Base-by-base conservation (phyloP, 2,329 filamentous ascomycete genomes). In the Clonostachys byssicola region DNA sequence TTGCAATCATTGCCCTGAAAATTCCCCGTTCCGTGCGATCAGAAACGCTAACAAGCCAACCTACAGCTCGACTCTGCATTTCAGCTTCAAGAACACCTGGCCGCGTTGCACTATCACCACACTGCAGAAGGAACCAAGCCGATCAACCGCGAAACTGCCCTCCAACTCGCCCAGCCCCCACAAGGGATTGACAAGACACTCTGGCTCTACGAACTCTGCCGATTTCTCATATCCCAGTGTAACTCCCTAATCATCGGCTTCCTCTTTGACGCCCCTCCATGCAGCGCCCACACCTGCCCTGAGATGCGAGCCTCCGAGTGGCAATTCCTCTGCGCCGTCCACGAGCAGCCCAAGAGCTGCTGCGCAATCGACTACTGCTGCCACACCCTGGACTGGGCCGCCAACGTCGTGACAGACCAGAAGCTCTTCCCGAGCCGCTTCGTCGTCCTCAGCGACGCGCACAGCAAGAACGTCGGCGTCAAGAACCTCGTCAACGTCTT, bases 281-380 rank as follows among this genome's bases (percentile, higher is more conserved):
- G 94, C 71, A 96, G 90, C 50, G 81, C 88, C 13, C 77, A 78
- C 53, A 96, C 94, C 2, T 99, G 94, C 61, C 91, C 92, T 34
- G 94, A 99, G 70, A 99, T 99, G 94, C 91, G 94, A 61, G 94
- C 94, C 3, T 94, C 89, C 33, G 92, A 99, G 73, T 99, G 94
- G 94, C 94, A 99, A 70, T 99, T 97, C 61, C 82, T 99, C 43
- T 99, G 94, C 71, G 94, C 94, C 44, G 94, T 97, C 4, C 94
- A 99, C 65, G 92, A 97, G 62, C 88, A 91, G 44, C 94, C 94
- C 43, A 97, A 97, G 71, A 89, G 87, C 59, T 99, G 94, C 73
- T 96, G 92, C 67, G 94, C 94, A 45, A 96, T 99, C 61, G 94
- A 99, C 70, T 99, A 99, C 72, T 96, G 92, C 77, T 97, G 92